Percentiles rank a stretch among this genome's conserved stretches.
These are phyloP conservation scores for Chlorociboria aeruginascens DNA, from an alignment of 495 filamentous ascomycete species.

Conservation along the genomic window DNA sequence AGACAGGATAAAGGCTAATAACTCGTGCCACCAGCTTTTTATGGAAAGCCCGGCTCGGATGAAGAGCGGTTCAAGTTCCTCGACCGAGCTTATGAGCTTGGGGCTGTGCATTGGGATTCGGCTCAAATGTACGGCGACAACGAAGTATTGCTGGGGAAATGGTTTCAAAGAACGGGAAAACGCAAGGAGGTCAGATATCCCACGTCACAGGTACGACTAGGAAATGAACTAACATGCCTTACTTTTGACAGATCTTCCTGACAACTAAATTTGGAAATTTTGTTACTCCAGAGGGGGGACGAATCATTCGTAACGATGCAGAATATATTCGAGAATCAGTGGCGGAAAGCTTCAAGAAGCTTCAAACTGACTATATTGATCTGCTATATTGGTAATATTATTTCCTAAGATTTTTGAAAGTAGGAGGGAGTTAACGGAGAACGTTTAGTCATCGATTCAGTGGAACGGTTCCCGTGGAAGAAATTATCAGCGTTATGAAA, in stretches of 20 bases:
- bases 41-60: slow-evolving; percentile 19
- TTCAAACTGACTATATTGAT: slow-evolving; percentile 65
- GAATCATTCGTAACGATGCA: slow-evolving; percentile 16
- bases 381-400: slow-evolving; percentile 47
- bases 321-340: slow-evolving; percentile 49
- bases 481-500: slow-evolving; percentile 27
- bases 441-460: slow-evolving; percentile 46
- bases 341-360: slow-evolving; percentile 46
- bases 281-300: not conserved
- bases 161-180: slow-evolving; percentile 39
- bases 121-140: slow-evolving; percentile 24
- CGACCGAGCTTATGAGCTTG: slow-evolving; percentile 35
- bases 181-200: slow-evolving; percentile 18
- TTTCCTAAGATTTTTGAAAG: no score
- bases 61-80: slow-evolving; percentile 36
- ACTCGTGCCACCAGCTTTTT: not conserved
- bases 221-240: no score
- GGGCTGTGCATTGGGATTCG: slow-evolving; percentile 25
- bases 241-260: slow-evolving; percentile 30
- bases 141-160: slow-evolving; percentile 38
- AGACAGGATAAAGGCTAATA: no score
- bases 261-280: slow-evolving; percentile 39
- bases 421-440: no score
- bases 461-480: slow-evolving; percentile 32
- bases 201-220: no score